These are phyloP conservation scores for Monosporascus sp. DNA, from an alignment of 2,329 filamentous ascomycete genomes.

Conservation along the genomic window DNA sequence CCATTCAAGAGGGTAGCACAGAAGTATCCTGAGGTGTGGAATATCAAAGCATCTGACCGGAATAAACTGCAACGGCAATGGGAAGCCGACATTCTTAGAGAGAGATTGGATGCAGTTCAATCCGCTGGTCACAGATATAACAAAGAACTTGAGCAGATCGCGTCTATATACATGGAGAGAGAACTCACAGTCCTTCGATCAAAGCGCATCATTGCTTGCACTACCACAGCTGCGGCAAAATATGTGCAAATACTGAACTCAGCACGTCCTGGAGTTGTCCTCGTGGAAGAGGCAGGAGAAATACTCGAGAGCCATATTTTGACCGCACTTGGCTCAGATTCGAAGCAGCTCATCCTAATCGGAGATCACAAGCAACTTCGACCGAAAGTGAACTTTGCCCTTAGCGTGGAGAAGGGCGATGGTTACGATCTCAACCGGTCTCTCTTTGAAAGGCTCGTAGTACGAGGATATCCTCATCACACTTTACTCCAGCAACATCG, in stretches of 20 bases:
- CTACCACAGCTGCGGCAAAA: conserved; percentile 65
- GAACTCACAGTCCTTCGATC: conserved; percentile 32
- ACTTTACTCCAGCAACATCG: conserved; percentile 59
- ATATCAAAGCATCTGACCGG: conserved; percentile 35
- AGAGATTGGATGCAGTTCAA: conserved; percentile 36
- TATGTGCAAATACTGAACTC: conserved; percentile 48
- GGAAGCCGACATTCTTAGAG: conserved; percentile 40
- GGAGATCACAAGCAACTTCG: conserved; percentile 70
- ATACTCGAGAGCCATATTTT: conserved; percentile 65
- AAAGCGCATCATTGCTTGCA: conserved; percentile 63
- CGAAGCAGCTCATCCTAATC: conserved; percentile 62
- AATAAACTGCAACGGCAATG: conserved; percentile 33
- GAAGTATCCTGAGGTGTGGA: conserved; percentile 43
- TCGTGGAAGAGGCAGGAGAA: conserved; percentile 71
- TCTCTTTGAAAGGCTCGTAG: conserved; percentile 63
- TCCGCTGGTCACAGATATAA: neutral
- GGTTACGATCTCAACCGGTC: conserved; percentile 65
- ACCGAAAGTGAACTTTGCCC: conserved; percentile 57
- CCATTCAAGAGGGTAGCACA: conserved; percentile 29
- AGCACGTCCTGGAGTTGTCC: conserved; percentile 51
- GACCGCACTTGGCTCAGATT: conserved; percentile 48
- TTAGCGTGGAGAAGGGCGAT: conserved; percentile 58
- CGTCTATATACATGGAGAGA: neutral
- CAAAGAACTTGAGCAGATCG: neutral
- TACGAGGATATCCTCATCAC: conserved; percentile 46